Evolutionary conservation across 139 green algal genomes (phyloP).

Genomic region (Tetratostichococcus sp.): DNA sequence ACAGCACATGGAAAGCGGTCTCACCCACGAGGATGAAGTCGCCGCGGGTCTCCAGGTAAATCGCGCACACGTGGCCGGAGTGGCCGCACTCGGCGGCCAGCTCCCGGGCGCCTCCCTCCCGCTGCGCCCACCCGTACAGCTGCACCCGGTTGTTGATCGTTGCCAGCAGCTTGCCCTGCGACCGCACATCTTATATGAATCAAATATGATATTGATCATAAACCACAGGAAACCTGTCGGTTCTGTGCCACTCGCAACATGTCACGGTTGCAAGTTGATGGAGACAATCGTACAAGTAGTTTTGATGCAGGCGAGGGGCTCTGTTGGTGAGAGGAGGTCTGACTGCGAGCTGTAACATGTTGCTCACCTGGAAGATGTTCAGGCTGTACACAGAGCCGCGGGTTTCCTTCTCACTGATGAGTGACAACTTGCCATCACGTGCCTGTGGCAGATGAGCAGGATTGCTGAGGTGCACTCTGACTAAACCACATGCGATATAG

Average conservation of each 20-base stretch:
- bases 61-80: slow-evolving; percentile 72
- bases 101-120: slow-evolving; percentile 43
- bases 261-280: too few species aligned
- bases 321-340: too few species aligned
- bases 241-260: too few species aligned
- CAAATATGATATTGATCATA: too few species aligned
- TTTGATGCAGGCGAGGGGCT: too few species aligned
- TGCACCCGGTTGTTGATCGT: slow-evolving; percentile 91
- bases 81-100: slow-evolving; percentile 74
- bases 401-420: slow-evolving; percentile 81
- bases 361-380: slow-evolving; percentile 43
- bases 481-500: too few species aligned
- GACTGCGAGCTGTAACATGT: too few species aligned
- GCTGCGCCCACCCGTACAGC: slow-evolving; percentile 60
- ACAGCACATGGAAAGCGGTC: not conserved
- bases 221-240: too few species aligned
- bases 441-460: slow-evolving; percentile 1
- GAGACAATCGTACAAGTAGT: too few species aligned
- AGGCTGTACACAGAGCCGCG: slow-evolving; percentile 85
- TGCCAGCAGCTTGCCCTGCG: slow-evolving; percentile 73
- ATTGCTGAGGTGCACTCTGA: too few species aligned
- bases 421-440: slow-evolving; percentile 35
- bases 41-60: slow-evolving; percentile 72
- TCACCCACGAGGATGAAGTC: slow-evolving; percentile 84
- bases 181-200: too few species aligned